These are phyloP conservation scores for Austroboletus eburneus DNA, from an alignment of 768 basidiomycete genomes.

Conservation along the genomic window DNA sequence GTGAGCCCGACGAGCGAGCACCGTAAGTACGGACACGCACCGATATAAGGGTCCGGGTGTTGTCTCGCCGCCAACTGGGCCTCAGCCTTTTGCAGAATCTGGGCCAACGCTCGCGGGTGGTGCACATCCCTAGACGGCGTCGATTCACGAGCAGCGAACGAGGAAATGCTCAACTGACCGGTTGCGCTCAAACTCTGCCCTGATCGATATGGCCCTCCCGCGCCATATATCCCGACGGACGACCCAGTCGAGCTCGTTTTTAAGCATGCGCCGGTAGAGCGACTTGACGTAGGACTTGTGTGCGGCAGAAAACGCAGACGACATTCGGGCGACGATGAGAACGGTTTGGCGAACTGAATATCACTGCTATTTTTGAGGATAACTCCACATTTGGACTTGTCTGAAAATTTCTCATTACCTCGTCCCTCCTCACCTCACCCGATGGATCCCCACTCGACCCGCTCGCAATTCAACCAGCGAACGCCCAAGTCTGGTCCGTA, in stretches of 20 bases:
- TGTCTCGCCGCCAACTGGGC: constrained; percentile 56
- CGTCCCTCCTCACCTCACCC: neutral
- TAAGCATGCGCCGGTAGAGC: constrained; percentile 83
- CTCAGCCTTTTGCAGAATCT: constrained; percentile 79
- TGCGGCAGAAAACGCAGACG: constrained; percentile 62
- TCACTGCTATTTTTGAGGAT: too few species aligned
- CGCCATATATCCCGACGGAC: constrained; percentile 86
- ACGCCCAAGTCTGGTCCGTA: constrained; percentile 64
- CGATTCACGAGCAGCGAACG: neutral
- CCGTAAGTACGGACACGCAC: constrained; percentile 48
- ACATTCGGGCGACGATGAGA: constrained; percentile 35
- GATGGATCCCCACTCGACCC: constrained; percentile 79
- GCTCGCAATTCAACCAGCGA: constrained; percentile 71
- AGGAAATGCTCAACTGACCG: constrained; percentile 46
- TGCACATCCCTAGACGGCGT: constrained; percentile 58
- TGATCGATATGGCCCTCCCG: constrained; percentile 74
- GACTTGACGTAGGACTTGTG: constrained; percentile 88
- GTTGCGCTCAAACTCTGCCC: constrained; percentile 92
- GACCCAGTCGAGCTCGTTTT: constrained; percentile 88
- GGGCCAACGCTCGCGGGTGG: constrained; percentile 77
- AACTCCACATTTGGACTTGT: constrained; percentile 14
- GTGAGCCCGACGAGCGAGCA: neutral
- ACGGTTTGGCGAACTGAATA: neutral
- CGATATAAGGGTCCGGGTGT: constrained; percentile 92
- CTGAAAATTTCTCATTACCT: neutral